These are phyloP conservation scores for Strigomonas galati DNA, from an alignment of 208 protist species.

Conservation along the genomic window DNA sequence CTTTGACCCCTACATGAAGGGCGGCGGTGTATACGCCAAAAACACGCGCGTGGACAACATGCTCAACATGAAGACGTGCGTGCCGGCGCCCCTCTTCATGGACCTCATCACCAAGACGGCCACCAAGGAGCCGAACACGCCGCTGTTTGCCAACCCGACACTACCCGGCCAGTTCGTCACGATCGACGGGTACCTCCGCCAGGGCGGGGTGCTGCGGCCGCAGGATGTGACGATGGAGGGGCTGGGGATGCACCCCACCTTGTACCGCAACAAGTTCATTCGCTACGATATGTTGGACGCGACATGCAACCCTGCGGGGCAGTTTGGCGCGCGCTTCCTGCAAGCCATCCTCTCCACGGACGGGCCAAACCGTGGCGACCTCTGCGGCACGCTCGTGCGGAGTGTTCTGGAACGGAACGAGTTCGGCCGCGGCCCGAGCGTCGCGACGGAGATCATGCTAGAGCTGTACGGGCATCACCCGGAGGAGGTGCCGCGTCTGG, in stretches of 20 bases:
- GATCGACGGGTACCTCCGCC: conserved; percentile 61
- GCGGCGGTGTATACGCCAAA: conserved; percentile 63
- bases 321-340: conserved; percentile 65
- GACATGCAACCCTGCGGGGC: conserved; percentile 70
- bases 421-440: conserved; percentile 47
- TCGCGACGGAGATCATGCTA: conserved; percentile 74
- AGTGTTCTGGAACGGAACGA: conserved; percentile 78
- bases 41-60: conserved; percentile 78
- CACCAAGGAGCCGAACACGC: conserved; percentile 57
- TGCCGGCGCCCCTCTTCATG: conserved; percentile 63
- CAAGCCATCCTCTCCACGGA: conserved; percentile 70
- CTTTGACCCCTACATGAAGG: conserved; percentile 38
- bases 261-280: conserved; percentile 82
- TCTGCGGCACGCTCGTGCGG: conserved; percentile 76
- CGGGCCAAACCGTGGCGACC: conserved; percentile 69
- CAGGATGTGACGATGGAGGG: conserved; percentile 79
- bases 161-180: conserved; percentile 24
- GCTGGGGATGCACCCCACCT: conserved; percentile 81
- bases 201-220: conserved; percentile 53
- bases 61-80: conserved; percentile 50
- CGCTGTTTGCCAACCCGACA: conserved; percentile 34
- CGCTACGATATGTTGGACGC: conserved; percentile 75
- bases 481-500: conserved; percentile 64
- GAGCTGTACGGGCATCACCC: conserved; percentile 65
- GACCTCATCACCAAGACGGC: conserved; percentile 67